Conservation (phyloP, 1,139 yeast genomes). For the Taphrina deformans region DNA sequence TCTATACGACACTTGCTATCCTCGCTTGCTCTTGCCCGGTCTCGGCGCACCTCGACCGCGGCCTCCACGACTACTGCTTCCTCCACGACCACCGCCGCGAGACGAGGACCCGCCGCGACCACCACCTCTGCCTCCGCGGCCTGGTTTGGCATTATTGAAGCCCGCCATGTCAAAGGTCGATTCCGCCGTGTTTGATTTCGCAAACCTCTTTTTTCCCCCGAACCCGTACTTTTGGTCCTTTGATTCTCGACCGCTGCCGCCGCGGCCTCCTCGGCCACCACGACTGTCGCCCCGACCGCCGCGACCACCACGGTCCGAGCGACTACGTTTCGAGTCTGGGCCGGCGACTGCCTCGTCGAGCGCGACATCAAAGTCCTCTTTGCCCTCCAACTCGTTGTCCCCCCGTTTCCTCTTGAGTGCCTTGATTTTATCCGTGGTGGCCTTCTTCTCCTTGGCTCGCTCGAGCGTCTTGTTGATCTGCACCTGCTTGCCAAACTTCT, state of each 20-base stretch:
- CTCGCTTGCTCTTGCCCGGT: constrained; percentile 29
- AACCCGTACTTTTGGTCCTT: constrained; percentile 68
- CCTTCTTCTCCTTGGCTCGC: constrained; percentile 91
- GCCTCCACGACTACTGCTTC: constrained; percentile 1
- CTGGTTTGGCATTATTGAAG: constrained; percentile 4
- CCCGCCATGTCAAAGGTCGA: constrained; percentile 25
- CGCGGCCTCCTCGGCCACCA: constrained; percentile 40
- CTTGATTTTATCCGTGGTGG: constrained; percentile 85
- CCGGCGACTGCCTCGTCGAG: constrained; percentile 82
- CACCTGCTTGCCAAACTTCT: constrained; percentile 97
- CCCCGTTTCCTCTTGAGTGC: constrained; percentile 74
- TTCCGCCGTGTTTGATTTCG: constrained; percentile 70
- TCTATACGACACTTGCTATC: too few relatives aligned
- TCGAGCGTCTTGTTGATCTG: constrained; percentile 91
- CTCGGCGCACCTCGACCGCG: constrained; percentile 24
- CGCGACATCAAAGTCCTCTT: constrained; percentile 58
- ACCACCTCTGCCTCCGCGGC: constrained; percentile 24
- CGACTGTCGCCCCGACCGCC: constrained; percentile 44
- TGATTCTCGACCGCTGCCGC: constrained; percentile 64
- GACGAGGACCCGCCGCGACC: constrained; percentile 20
- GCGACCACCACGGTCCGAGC: constrained; percentile 42
- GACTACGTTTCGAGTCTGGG: constrained; percentile 42
- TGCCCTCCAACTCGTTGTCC: constrained; percentile 65
- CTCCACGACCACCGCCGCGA: constrained; percentile 27
- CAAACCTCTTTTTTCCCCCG: constrained; percentile 77